Base-by-base conservation (phyloP, 2,329 filamentous ascomycete species). In the Pseudohalonectria lignicola region DNA sequence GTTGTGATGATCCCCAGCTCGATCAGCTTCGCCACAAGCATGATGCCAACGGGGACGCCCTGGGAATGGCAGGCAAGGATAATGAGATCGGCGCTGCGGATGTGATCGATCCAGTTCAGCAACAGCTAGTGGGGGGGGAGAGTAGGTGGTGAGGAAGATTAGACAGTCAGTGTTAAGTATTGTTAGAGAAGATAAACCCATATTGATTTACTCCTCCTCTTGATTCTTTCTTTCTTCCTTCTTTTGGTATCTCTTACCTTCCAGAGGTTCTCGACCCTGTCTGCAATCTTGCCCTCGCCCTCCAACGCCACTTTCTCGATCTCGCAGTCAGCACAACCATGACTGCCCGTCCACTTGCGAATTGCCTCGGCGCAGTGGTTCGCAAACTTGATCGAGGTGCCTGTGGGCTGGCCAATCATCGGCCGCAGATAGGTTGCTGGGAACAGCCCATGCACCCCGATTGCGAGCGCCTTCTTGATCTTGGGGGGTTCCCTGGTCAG, bases 301-400 rank as follows among this genome's bases (percentile, higher is more conserved):
- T 98, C 92, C 1, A 98, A 70, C 1, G 90, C 86, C 12, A 96
- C 84, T 54, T 93, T 95, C 53, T 95, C 87, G 39, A 98, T 86
- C 48, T 93, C 82, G 43, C 74, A 79, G 44, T 87, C 82, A 2
- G 69, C 63, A 43, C 80, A 86, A 1, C 83, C 81, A 46, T 86
- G 76, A 11, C 66, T 66, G 38, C 86, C 76, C 0, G 86, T 76
- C 86, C 88, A 98, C 42, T 80, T 72, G 41, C 81, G 75, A 49
- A 98, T 90, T 2, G 86, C 82, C 29, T 84, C 78, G 5, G 87
- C 87, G 15, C 83, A 84, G 52, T 90, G 81, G 45, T 84, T 90
- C 9, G 88, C 86, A 53, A 98, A 98, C 30, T 87, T 81, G 40
- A 96, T 78, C 0, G 90, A 96, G 1, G 92, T 98, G 5, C 92